Conservation (phyloP, 2,329 filamentous ascomycete species). For the Plectosphaerella plurivora region DNA sequence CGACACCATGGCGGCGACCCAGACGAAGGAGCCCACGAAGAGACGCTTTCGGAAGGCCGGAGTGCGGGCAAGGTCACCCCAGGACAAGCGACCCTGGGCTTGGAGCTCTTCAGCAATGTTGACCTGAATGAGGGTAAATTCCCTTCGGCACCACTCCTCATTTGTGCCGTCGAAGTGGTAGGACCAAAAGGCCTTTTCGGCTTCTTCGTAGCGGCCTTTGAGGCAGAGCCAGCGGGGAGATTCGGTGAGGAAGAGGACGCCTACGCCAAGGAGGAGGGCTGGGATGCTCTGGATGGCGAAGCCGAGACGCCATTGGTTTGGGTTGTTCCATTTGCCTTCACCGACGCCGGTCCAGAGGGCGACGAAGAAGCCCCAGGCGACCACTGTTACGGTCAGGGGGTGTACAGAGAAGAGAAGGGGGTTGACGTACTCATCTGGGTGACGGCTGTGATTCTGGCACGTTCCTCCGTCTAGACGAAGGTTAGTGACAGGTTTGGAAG, state of each 20-base stretch:
- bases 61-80: slow-evolving; percentile 25
- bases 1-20: slow-evolving; percentile 35
- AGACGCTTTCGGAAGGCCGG: slow-evolving; percentile 28
- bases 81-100: slow-evolving; percentile 21
- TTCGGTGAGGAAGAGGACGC: slow-evolving; percentile 51
- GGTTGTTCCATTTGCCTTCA: slow-evolving; percentile 29
- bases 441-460: slow-evolving; percentile 32
- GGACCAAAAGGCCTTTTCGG: slow-evolving; percentile 30
- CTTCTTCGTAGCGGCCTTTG: slow-evolving; percentile 40
- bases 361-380: slow-evolving; percentile 35
- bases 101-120: slow-evolving; percentile 29
- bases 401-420: no score
- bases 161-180: slow-evolving; percentile 30
- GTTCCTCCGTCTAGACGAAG: slow-evolving; percentile 23
- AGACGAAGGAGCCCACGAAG: slow-evolving; percentile 33
- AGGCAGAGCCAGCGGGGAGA: slow-evolving; percentile 49
- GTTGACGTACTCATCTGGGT: slow-evolving; percentile 32
- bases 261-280: slow-evolving; percentile 37
- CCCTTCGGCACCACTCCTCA: slow-evolving; percentile 28
- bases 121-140: slow-evolving; percentile 27
- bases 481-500: neutral
- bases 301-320: slow-evolving; percentile 32
- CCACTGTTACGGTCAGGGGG: slow-evolving; percentile 19
- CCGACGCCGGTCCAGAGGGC: slow-evolving; percentile 33
- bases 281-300: slow-evolving; percentile 31